Base-by-base conservation (phyloP, 2,329 filamentous ascomycete species). In the Fusarium incarnatum region DNA sequence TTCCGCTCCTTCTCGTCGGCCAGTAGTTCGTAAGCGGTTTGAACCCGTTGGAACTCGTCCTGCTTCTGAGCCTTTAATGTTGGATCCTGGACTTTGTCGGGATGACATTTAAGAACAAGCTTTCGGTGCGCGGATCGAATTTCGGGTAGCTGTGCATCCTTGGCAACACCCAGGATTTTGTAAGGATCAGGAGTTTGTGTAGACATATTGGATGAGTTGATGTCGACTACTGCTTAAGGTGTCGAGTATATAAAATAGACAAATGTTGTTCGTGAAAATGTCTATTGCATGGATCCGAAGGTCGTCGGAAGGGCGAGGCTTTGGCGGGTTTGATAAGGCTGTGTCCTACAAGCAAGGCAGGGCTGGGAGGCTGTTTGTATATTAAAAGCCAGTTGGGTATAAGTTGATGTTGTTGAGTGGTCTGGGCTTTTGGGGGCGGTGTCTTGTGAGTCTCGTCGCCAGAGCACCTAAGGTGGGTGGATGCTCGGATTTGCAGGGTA, bases 1-100 rank as follows among this genome's bases (percentile, higher is more conserved):
- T 84, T 81, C 64, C 93, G 86, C 77, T 91, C 89, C 9, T 83
- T 85, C 28, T 95, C 92, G 77, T 98, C 91, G 76, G 89, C 92
- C 65, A 99, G 88, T 30, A 96, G 85, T 81, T 98, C 96, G 81
- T 97, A 99, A 53, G 96, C 94, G 75, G 94, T 89, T 79, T 98
- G 94, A 34, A 98, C 93, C 78, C 89, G 90, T 81, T 98, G 94
- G 77, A 98, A 99, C 80, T 97, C 91, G 73, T 94, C 91, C 74
- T 92, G 89, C 79, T 94, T 97, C 73, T 89, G 83, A 63, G 89
- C 88, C 81, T 96, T 97, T 75, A 92, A 84, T 18, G 88, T 84
- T 56, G 91, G 89, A 75, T 97, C 88, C 72, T 94, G 91, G 68
- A 97, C 89, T 82, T 97, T 97, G 84, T 98, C 94, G 34, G 94